A percentile compares a stretch with the other conserved stretches of the same genome.
Conservation (phyloP, 805 yeast genomes). For the Lipomyces mesembrius region DNA sequence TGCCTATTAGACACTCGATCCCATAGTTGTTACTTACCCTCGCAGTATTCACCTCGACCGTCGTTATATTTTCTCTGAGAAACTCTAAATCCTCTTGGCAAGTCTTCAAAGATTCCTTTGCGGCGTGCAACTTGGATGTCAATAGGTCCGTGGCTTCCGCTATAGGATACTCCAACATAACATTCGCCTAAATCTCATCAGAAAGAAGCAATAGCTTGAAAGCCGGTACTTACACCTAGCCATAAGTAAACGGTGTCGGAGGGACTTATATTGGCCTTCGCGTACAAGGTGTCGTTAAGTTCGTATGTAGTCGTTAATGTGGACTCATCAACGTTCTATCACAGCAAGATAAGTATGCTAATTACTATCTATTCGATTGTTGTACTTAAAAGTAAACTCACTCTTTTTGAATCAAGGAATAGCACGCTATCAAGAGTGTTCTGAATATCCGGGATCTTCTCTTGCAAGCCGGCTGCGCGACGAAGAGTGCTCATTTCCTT, state of each 20-base stretch:
- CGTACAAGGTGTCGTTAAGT: conserved; percentile 88
- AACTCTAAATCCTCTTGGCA: conserved; percentile 86
- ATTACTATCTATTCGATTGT: not conserved
- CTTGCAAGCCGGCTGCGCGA: conserved; percentile 53
- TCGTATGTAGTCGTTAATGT: conserved; percentile 79
- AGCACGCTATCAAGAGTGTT: conserved; percentile 78
- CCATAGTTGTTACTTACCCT: conserved; percentile 47
- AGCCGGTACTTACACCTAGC: conserved; percentile 63
- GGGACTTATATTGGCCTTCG: conserved; percentile 74
- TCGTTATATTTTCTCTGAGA: conserved; percentile 85
- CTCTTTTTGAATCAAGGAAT: conserved; percentile 57
- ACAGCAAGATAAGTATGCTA: conserved; percentile 24
- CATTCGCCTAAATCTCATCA: conserved; percentile 62
- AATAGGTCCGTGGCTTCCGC: conserved; percentile 83
- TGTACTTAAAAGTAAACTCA: conserved; percentile 31
- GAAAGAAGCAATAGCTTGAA: not conserved
- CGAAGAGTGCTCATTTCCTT: conserved; percentile 51
- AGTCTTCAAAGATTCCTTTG: conserved; percentile 59
- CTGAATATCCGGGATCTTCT: conserved; percentile 88
- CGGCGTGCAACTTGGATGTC: conserved; percentile 62
- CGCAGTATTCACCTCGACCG: conserved; percentile 97
- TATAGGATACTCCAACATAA: conserved; percentile 92
- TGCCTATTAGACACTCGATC: not conserved
- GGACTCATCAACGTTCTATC: conserved; percentile 46
- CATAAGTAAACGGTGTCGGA: conserved; percentile 77